These are phyloP conservation scores for Neofusicoccum laricinum DNA, from an alignment of 2,329 filamentous ascomycete genomes.

Conservation along the genomic window DNA sequence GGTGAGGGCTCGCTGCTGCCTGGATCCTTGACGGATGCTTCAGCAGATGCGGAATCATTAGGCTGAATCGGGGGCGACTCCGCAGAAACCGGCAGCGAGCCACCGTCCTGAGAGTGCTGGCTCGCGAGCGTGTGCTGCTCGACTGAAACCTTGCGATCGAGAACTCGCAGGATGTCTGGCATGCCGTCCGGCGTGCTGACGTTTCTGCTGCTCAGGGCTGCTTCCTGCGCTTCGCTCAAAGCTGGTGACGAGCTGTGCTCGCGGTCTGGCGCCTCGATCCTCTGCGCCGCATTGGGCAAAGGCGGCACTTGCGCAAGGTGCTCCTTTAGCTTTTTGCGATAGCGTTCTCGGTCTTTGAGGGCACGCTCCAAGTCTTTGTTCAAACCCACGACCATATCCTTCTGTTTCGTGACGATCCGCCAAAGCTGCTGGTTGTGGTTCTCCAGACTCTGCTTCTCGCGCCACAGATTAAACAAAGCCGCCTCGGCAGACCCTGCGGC, in stretches of 20 bases:
- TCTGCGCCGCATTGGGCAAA: conserved; percentile 31
- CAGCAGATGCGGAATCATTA: conserved; percentile 2
- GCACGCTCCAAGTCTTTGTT: conserved; percentile 92
- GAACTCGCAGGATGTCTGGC: neutral
- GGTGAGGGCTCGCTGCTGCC: conserved; percentile 12
- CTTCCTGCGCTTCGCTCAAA: conserved; percentile 15
- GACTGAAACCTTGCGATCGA: conserved; percentile 2
- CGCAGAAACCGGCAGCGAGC: neutral
- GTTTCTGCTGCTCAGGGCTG: conserved; percentile 10
- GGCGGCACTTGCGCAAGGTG: conserved; percentile 49
- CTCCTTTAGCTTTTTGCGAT: conserved; percentile 87
- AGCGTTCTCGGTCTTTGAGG: conserved; percentile 91
- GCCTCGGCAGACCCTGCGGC: conserved; percentile 86
- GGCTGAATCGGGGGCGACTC: conserved; percentile 2
- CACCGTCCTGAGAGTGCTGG: conserved; percentile 1
- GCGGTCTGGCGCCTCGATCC: conserved; percentile 30
- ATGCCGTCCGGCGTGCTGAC: conserved; percentile 4
- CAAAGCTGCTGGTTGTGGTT: conserved; percentile 92
- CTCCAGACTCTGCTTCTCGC: conserved; percentile 84
- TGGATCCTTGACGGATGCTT: neutral
- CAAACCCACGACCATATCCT: conserved; percentile 86
- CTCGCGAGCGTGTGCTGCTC: neutral
- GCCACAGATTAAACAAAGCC: conserved; percentile 81
- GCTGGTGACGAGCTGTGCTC: conserved; percentile 38
- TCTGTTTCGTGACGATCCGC: conserved; percentile 94